Evolutionary conservation across 202 grass and related monocot species (phyloP).

Genomic region (Schoenoplectus triqueter): DNA sequence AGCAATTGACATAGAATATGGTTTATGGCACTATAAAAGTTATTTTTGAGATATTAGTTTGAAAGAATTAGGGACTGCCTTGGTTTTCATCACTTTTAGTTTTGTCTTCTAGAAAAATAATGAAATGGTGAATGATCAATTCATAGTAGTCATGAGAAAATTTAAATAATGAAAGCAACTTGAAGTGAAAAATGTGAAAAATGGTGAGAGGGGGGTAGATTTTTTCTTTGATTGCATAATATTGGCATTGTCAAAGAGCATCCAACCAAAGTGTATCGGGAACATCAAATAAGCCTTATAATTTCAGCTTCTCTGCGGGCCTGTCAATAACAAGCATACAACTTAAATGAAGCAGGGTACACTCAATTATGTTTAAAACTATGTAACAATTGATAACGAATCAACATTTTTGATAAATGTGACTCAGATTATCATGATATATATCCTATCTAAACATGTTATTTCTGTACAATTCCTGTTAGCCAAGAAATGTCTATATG

Average conservation of each 20-base stretch:
- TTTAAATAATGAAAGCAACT: no score
- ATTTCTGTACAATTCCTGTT: background rate
- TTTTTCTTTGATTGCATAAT: conserved; percentile 85
- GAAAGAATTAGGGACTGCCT: no score
- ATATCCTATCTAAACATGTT: no score
- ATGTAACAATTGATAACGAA: no score
- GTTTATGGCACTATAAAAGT: conserved; percentile 28
- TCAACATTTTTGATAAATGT: no score
- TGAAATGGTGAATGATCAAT: no score
- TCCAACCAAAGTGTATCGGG: conserved; percentile 88
- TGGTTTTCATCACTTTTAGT: no score
- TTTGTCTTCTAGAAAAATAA: no score
- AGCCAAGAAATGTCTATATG: background rate
- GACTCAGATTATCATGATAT: no score
- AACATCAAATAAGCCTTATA: conserved; percentile 97
- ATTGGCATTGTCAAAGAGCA: conserved; percentile 75
- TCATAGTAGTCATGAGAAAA: no score
- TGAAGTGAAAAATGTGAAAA: conserved; percentile 76
- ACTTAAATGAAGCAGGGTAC: background rate
- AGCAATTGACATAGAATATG: conserved; percentile 27
- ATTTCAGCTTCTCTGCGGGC: conserved; percentile 73
- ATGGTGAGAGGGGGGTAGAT: conserved; percentile 64
- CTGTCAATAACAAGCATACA: conserved; percentile 53
- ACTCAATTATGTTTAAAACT: background rate
- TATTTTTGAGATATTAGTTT: no score